Base-by-base conservation (phyloP, 495 filamentous ascomycete species). In the Platismatia glauca region DNA sequence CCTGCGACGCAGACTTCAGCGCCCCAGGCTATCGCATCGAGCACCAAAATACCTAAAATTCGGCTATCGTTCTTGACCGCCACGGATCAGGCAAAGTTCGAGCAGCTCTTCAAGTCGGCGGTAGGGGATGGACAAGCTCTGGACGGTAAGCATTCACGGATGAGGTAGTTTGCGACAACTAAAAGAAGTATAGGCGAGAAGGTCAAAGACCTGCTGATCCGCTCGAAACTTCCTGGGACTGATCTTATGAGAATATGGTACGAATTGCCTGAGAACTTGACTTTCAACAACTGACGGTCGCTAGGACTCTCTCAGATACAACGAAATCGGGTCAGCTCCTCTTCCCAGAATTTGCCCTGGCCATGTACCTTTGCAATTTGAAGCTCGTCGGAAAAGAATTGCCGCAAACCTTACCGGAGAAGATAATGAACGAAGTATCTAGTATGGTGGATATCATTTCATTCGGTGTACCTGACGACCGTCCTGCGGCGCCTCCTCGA, bases 371-470 rank as follows among this genome's bases (percentile, higher is more conserved):
- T 24, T 99, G 95, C 78, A 97, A 97, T 66, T 70, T 97, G 66
- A 91, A 88, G 74, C 79, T 97, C 20, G 89, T 89, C 20, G 92
- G 92, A 35, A 96, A 95, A 73, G 77, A 84, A 0, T 70, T 99
- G 13, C 95, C 95, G 3, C 67, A 78, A 1, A 71, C 71, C 16
- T 77, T 99, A 4, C 93, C 95, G 0, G 92, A 97, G 46, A 87
- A 82, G 46, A 85, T 97, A 55, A 87, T 82, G 74, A 99, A 97
- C 71, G 95, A 99, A 74, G 95, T 99, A 35, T 97, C 93, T 13
- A 95, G 95, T 70, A 97, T 99, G 94, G 95, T 99, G 39, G 95
- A 99, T 71, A 97, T 97, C 50, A 99, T 99, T 66, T 96, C 93
- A 24, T 97, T 97, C 72, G 89, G 89, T 62, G 84, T 97, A 24